Base-by-base conservation (phyloP, 352 stramenopile species). In the Globisporangium megalacanthum region DNA sequence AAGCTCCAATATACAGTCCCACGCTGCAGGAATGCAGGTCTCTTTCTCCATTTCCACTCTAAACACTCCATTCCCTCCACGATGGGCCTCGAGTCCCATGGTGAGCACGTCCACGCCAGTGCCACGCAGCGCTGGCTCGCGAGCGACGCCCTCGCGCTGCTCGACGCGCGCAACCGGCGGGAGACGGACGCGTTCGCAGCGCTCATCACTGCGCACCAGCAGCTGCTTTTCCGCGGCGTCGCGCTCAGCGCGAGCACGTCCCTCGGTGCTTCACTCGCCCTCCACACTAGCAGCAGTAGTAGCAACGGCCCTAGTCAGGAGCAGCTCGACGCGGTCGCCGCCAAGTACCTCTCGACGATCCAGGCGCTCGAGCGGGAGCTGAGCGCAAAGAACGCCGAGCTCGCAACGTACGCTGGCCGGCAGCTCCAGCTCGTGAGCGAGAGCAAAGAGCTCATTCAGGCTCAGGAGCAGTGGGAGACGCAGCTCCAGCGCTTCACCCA, bases 371-470 rank as follows among this genome's bases (percentile, higher is more conserved):
- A 94, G 65, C 62, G 60, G 14, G 83, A 94, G 58, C 60, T 94
- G 37, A 71, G 69, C n/a, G 71, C 75, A 1, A 86, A 83, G 54
- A 89, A 85, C 56, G 78, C 74, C 37, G 69, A 82, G 52, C 56
- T 89, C 6, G 77, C 74, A 31, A 57, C 22, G 4, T 83, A 82
- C 25, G 70, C 73, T 0, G 78, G 80, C 9, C 74, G 85, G 44
- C 78, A 92, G 54, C 60, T 89, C 51, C 66, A 75, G 53, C 67
- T 91, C 13, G 75, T 89, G 58, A 79, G 68, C 41, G 79, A 90
- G 53, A 90, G 77, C 68, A 88, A 94, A 61, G 72, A 82, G 66
- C 65, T 90, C 29, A 52, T 88, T 37, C 77, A 88, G 52, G 74
- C 78, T 48, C 75, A 77, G 39, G 66, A 86, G 56, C 65, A 83